These are phyloP conservation scores for Thecaphora thlaspeos DNA, from an alignment of 1,284 basidiomycete species.

Conservation along the genomic window DNA sequence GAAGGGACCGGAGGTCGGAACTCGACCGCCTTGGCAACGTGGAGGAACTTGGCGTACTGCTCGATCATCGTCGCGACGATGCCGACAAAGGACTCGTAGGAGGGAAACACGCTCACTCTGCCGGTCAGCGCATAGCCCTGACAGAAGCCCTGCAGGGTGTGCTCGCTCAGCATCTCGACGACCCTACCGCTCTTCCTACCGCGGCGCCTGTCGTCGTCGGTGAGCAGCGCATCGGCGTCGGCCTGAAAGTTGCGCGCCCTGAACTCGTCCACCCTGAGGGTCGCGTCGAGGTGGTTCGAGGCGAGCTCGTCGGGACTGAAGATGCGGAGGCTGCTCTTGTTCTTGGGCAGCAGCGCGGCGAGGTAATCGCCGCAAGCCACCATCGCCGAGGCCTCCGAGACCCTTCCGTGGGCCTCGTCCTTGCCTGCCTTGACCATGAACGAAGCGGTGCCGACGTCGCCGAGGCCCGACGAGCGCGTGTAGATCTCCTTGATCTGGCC, in stretches of 20 bases:
- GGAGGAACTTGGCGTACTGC: slow-evolving; percentile 81
- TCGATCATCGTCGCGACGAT: slow-evolving; percentile 60
- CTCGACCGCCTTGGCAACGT: slow-evolving; percentile 68
- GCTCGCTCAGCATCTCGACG: slow-evolving; percentile 82
- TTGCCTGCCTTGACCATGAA: slow-evolving; percentile 68
- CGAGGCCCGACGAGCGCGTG: slow-evolving; percentile 63
- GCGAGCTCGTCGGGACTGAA: slow-evolving; percentile 90
- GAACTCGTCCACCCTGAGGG: slow-evolving; percentile 62
- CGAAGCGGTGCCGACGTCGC: slow-evolving; percentile 67
- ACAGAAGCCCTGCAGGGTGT: slow-evolving; percentile 82
- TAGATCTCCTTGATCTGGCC: slow-evolving; percentile 62
- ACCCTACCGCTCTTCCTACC: slow-evolving; percentile 69
- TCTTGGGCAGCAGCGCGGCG: slow-evolving; percentile 62
- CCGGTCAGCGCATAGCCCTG: slow-evolving; percentile 79
- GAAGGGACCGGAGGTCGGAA: slow-evolving; percentile 75
- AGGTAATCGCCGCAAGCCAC: slow-evolving; percentile 69
- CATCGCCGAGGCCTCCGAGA: slow-evolving; percentile 71
- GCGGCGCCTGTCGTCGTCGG: slow-evolving; percentile 63
- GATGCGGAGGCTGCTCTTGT: slow-evolving; percentile 75
- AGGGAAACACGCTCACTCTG: slow-evolving; percentile 78
- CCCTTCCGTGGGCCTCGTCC: slow-evolving; percentile 63
- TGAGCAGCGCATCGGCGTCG: slow-evolving; percentile 64
- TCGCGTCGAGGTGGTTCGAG: slow-evolving; percentile 81
- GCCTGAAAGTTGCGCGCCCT: slow-evolving; percentile 73
- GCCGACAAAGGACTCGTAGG: slow-evolving; percentile 81